A percentile compares a stretch with the other conserved stretches of the same genome.
Evolutionary conservation across 257 asterid species (phyloP).

Genomic region (Nicotiana paniculata): DNA sequence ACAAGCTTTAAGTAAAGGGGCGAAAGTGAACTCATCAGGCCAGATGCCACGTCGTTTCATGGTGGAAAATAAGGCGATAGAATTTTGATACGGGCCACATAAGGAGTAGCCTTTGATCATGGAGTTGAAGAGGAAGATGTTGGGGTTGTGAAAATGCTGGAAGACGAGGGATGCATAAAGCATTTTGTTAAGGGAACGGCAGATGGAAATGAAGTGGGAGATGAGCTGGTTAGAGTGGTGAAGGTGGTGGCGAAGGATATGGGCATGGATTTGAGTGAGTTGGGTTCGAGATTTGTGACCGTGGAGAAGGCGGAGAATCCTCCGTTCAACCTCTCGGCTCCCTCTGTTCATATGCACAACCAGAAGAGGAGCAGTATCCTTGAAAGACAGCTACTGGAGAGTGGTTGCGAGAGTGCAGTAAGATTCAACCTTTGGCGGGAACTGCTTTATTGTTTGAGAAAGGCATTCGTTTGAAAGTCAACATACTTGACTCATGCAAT

Average conservation of each 20-base stretch:
- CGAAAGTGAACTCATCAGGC: slow-evolving; percentile 35
- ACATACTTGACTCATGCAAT: too few relatives aligned
- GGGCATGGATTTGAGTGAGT: slow-evolving; percentile 36
- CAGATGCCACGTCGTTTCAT: slow-evolving; percentile 36
- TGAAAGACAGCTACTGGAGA: neutral
- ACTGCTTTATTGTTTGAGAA: neutral
- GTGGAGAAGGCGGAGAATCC: slow-evolving; percentile 42
- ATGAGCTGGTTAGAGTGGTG: slow-evolving; percentile 36
- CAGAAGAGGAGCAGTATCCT: neutral
- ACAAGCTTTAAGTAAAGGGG: slow-evolving; percentile 40
- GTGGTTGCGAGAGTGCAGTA: neutral
- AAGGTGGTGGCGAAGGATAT: slow-evolving; percentile 37
- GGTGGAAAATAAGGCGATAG: slow-evolving; percentile 16
- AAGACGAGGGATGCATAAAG: slow-evolving; percentile 27
- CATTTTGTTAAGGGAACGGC: slow-evolving; percentile 30
- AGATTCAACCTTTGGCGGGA: neutral
- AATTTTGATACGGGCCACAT: slow-evolving; percentile 25
- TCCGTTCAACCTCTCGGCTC: slow-evolving; percentile 29
- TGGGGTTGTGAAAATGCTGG: slow-evolving; percentile 27
- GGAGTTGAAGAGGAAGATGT: slow-evolving; percentile 36
- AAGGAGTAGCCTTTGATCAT: slow-evolving; percentile 36
- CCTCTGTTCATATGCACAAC: slow-evolving; percentile 16
- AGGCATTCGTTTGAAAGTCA: neutral
- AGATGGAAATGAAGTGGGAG: slow-evolving; percentile 40
- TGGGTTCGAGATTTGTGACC: slow-evolving; percentile 31